Base-by-base conservation (phyloP, 148 eudicot genomes). In the Bassia scoparia region DNA sequence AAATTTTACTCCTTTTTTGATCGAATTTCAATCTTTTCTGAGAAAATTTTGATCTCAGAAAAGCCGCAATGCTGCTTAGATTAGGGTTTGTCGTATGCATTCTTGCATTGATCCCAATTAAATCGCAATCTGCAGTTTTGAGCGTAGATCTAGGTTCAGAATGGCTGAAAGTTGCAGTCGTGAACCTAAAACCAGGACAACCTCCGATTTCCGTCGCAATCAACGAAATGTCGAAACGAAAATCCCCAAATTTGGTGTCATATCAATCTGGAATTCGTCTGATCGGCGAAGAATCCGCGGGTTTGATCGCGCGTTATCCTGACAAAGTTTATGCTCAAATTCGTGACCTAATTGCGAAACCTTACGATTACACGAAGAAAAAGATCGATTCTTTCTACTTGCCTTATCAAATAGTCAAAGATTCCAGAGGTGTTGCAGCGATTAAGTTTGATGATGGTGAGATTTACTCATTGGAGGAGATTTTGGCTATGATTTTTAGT, bases 141-240 rank as follows among this genome's bases (percentile, higher is more conserved):
- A 96, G 99, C 83, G 74, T 96, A 84, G 99, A 96, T 90, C 90
- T 92, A 7, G 99, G 99, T 15, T 90, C 97, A 5, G 99, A 96
- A 86, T 96, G 88, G 94, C 52, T 92, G 7, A 96, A 96, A 82
- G 97, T 96, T 30, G 92, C 94, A 6, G 94, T 90, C 1, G 99
- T 96, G 23, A 96, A 96, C 70, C 83, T 96, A 0, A 96, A 96
- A 69, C 96, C 96, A 2, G 96, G 96, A 0, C 97, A 90, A 34
- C 70, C 80, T 4, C 99, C 97, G 37, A 96, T 96, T 50, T 90
- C 99, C 3, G 71, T 96, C 79, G 97, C 97, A 15, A 92, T 96
- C 34, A 96, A 96, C 75, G 97, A 96, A 74, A 92, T 96, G 97
- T 96, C 97, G 24, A 96, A 96, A 70, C 92, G 99, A 0, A 96